phyloP scores from a whole-genome alignment of 768 basidiomycete species.

The Phlebiopsis gigantea region DNA sequence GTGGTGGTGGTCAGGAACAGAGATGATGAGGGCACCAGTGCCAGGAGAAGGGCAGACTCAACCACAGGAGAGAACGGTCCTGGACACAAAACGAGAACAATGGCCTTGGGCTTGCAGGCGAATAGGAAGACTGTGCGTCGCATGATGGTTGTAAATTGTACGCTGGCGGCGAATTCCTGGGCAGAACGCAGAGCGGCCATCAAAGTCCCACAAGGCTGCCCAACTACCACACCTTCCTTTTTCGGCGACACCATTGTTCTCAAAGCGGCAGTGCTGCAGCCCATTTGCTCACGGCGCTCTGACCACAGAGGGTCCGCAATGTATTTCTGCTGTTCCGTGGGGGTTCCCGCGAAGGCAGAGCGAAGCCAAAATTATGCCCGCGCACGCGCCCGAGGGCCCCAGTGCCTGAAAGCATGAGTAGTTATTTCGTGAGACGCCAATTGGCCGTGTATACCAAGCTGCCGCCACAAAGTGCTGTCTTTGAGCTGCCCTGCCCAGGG shows the following conservation, averaged over 20 bases:
- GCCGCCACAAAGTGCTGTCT: too few species aligned
- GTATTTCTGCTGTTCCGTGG: not conserved
- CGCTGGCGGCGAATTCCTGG: slow-evolving; percentile 1
- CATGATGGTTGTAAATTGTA: not conserved
- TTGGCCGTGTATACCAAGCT: too few species aligned
- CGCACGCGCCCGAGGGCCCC: not conserved
- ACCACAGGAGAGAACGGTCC: not conserved
- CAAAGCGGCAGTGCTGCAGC: not conserved
- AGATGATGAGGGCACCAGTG: not conserved
- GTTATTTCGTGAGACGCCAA: too few species aligned
- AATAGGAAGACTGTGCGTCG: not conserved
- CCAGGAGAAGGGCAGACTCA: not conserved
- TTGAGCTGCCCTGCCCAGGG: too few species aligned
- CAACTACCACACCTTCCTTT: slow-evolving; percentile 15
- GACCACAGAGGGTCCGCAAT: not conserved
- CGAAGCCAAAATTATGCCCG: not conserved
- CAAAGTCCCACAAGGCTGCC: slow-evolving; percentile 2
- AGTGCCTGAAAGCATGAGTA: not conserved
- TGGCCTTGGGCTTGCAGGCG: not conserved
- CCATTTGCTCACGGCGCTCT: not conserved
- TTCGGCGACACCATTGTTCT: slow-evolving; percentile 10
- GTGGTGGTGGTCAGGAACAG: slow-evolving; percentile 11
- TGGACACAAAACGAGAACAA: slow-evolving; percentile 9
- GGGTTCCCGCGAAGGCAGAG: not conserved
- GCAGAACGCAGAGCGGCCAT: not conserved